Percentiles rank a stretch among this genome's conserved stretches.
These are phyloP conservation scores for Fraxinus anomala DNA, from an alignment of 257 asterid genomes.

Conservation along the genomic window DNA sequence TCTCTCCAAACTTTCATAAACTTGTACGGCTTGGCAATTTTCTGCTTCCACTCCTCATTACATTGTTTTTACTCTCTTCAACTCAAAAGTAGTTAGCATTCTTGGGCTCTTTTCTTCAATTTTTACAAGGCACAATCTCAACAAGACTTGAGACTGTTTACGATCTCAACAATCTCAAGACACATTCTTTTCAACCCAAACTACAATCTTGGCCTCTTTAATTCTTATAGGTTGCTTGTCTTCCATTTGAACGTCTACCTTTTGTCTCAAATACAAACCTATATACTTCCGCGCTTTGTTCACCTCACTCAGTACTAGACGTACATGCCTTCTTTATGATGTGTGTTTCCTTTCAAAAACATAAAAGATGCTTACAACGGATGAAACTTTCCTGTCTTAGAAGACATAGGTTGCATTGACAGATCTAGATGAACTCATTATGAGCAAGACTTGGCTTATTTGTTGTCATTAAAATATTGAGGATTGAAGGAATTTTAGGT, in stretches of 20 bases:
- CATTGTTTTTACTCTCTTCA: background rate
- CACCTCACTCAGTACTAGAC: background rate
- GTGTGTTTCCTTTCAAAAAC: background rate
- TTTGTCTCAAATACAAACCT: background rate
- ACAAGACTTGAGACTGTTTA: background rate
- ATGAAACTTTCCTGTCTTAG: background rate
- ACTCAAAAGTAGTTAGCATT: background rate
- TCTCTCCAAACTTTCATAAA: background rate
- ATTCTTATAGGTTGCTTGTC: background rate
- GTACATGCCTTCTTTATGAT: background rate
- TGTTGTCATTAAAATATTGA: background rate
- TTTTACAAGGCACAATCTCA: background rate
- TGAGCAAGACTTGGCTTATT: background rate
- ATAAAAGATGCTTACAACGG: background rate
- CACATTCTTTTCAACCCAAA: background rate
- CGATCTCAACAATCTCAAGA: background rate
- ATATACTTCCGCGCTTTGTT: background rate
- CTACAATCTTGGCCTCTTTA: background rate
- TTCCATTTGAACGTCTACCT: background rate
- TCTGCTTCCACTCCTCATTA: background rate
- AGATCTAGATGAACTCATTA: background rate
- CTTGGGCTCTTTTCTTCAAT: background rate
- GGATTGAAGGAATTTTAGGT: background rate
- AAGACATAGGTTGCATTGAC: background rate
- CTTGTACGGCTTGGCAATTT: background rate